phyloP scores from a whole-genome alignment of 2,329 filamentous ascomycete species.

The Stemphylium vesicarium region DNA sequence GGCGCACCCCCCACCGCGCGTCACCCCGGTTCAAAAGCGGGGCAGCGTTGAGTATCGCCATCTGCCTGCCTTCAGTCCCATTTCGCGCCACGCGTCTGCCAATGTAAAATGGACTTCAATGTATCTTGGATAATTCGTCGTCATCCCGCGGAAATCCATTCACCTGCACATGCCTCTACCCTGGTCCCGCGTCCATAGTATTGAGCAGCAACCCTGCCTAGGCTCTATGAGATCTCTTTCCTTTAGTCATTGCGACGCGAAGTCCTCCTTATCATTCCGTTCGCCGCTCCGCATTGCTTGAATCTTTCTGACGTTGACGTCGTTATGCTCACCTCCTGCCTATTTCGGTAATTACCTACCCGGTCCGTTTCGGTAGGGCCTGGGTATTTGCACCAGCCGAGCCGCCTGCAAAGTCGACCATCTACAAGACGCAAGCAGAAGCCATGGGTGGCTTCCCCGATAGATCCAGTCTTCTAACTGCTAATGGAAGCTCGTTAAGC shows the following conservation, averaged over 20 bases:
- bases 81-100: too few species aligned
- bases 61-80: too few species aligned
- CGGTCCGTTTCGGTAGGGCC: conserved; percentile 23
- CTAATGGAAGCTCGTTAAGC: conserved; percentile 33
- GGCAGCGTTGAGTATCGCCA: too few species aligned
- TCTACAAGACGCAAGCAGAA: conserved; percentile 12
- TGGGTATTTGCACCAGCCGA: conserved; percentile 30
- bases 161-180: too few species aligned
- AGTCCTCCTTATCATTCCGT: not conserved
- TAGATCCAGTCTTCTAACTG: conserved; percentile 28
- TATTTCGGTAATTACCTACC: conserved; percentile 33
- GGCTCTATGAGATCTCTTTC: not conserved
- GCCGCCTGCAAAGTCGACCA: conserved; percentile 21
- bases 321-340: conserved; percentile 30
- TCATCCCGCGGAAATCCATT: too few species aligned
- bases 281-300: not conserved
- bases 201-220: not conserved
- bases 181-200: not conserved
- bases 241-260: not conserved
- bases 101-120: too few species aligned
- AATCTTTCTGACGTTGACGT: conserved; percentile 1
- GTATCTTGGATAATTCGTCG: too few species aligned
- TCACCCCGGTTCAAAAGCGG: too few species aligned
- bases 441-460: conserved; percentile 15
- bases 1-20: too few species aligned